Conservation (phyloP, 2,329 filamentous ascomycete species). For the Pseudopithomyces chartarum region DNA sequence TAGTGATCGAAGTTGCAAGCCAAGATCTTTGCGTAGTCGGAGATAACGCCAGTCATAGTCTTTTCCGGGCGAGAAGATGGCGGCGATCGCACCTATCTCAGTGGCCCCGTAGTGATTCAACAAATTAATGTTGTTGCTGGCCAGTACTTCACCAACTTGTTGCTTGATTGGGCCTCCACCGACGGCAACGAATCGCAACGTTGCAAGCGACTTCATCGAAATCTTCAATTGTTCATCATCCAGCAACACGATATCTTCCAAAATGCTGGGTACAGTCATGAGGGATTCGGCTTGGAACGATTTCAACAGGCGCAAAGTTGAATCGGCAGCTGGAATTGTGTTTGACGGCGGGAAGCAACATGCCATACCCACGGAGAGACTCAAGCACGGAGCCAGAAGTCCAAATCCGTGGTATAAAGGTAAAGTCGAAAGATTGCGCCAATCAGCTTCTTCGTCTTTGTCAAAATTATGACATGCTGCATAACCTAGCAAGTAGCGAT, state of each 20-base stretch:
- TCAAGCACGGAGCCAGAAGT: constrained; percentile 38
- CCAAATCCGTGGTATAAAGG: constrained; percentile 45
- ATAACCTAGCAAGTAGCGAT: constrained; percentile 37
- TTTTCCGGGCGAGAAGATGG: constrained; percentile 34
- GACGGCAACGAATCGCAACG: constrained; percentile 38
- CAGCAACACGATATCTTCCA: too few relatives aligned
- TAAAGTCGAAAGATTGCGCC: constrained; percentile 39
- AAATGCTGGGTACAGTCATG: too few relatives aligned
- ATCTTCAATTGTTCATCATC: neutral
- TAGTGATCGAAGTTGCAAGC: constrained; percentile 22
- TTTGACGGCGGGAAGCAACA: constrained; percentile 29
- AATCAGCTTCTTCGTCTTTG: neutral
- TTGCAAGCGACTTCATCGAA: neutral
- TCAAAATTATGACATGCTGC: constrained; percentile 5
- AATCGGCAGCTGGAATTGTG: constrained; percentile 24
- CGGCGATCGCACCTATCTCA: constrained; percentile 42
- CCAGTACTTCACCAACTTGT: constrained; percentile 26
- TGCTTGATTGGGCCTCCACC: constrained; percentile 40
- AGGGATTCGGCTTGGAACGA: too few relatives aligned
- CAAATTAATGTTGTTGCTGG: constrained; percentile 28
- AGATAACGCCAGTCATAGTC: constrained; percentile 43
- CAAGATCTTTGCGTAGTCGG: constrained; percentile 38
- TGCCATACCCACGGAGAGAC: constrained; percentile 34
- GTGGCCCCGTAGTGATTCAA: constrained; percentile 46
- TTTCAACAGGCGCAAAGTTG: constrained; percentile 24